phyloP scores from a whole-genome alignment of 148 eudicot species.

The Selenicereus undatus region DNA sequence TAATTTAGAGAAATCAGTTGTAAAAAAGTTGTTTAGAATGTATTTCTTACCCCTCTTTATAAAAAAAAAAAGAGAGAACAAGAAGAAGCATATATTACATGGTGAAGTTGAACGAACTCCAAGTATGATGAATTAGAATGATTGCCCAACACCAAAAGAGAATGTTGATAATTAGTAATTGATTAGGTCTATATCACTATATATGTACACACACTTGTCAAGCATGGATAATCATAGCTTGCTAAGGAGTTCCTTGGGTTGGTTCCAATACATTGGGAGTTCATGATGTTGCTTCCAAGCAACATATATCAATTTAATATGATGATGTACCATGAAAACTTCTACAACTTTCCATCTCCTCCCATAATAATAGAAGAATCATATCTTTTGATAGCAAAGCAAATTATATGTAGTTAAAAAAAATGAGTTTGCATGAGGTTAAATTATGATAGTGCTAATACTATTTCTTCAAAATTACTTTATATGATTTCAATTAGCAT shows the following conservation, averaged over 20 bases:
- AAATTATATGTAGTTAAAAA: not conserved
- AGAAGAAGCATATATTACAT: too few species aligned
- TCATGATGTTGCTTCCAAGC: not conserved
- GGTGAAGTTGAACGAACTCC: not conserved
- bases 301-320: not conserved
- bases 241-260: not conserved
- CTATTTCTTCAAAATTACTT: not conserved
- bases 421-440: not conserved
- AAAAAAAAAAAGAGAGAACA: too few species aligned
- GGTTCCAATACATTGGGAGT: not conserved
- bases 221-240: conserved; percentile 3
- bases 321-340: not conserved
- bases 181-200: not conserved
- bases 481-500: too few species aligned
- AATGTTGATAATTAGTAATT: not conserved
- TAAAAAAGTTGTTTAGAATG: too few species aligned
- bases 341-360: not conserved
- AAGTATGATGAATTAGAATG: not conserved
- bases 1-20: too few species aligned
- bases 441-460: too few species aligned
- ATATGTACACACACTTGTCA: not conserved
- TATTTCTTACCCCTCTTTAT: too few species aligned
- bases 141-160: too few species aligned
- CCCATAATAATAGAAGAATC: not conserved
- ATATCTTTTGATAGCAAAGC: not conserved